Evolutionary conservation across 495 filamentous ascomycete species (phyloP), one percentile per base, ranked within the genome.

Genomic region (Patellaria atrata): DNA sequence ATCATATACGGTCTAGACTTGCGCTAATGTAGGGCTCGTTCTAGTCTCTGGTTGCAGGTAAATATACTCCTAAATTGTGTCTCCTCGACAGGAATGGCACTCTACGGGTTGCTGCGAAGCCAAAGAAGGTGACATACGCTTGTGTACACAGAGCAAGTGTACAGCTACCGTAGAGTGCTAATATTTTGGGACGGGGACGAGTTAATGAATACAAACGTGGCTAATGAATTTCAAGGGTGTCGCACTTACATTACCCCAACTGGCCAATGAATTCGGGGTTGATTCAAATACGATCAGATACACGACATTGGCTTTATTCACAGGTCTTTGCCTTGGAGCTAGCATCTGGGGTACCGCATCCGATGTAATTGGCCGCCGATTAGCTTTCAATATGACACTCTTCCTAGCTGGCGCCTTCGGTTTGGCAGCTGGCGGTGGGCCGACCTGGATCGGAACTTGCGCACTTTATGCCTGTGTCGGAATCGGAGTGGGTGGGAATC

Each of bases 401-500:
- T 61, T 71, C 44, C 43, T 75, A 18, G 57, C 56, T 28, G 67
- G 67, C 39, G 51, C 60, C 21, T 75, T 75, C 45, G 71, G 70
- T 30, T 45, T 72, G 20, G 63, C 64, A 12, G 51, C 65, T 2
- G 71, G 64, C 23, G 68, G 64, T 25, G 66, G 58, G 15, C 59
- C 60, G 2, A 68, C 43, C 36, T 73, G 66, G 68, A 56, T 71
- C 37, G 66, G 63, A 18, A 44, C 45, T 11, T 65, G 57, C 40
- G 65, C 54, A 31, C 46, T 74, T 23, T 71, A 50, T 40, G 48
- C 68, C 17, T 60, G 56, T 30, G 33, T 71, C 36, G 70, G 70
- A 34, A 54, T 72, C 13, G 71, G 71, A 10, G 63, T 74, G n/a
- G 71, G 71, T 29, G 71, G 71, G 15, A 75, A 75, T 24, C 39